Evolutionary conservation across 768 basidiomycete species (phyloP).

Genomic region (Kwoniella europaea): DNA sequence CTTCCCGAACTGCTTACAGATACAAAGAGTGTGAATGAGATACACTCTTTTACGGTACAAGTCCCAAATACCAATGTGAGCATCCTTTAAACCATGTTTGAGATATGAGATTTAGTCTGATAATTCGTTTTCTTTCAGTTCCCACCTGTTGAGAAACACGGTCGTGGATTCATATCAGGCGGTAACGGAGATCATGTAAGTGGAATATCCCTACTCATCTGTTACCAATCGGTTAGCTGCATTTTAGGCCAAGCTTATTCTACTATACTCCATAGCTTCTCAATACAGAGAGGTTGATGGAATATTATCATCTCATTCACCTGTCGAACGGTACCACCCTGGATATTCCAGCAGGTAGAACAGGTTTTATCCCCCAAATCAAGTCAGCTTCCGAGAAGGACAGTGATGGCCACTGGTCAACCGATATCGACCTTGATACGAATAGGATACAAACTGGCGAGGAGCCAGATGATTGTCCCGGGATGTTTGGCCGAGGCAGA

Average conservation of each 20-base stretch:
- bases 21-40: not conserved
- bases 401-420: not conserved
- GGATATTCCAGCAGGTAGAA: slow-evolving; percentile 34
- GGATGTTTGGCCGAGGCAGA: not conserved
- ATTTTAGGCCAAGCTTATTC: not conserved
- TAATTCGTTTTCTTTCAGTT: slow-evolving; percentile 18
- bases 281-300: slow-evolving; percentile 28
- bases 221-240: too few species aligned
- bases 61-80: slow-evolving; percentile 41
- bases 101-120: not conserved
- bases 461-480: not conserved
- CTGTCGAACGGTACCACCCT: slow-evolving; percentile 32
- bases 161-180: not conserved
- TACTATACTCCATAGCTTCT: slow-evolving; percentile 11
- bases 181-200: slow-evolving; percentile 23
- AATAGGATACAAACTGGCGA: not conserved
- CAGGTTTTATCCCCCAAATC: slow-evolving; percentile 24
- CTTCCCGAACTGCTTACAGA: not conserved
- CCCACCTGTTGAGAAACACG: slow-evolving; percentile 27
- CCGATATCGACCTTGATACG: not conserved
- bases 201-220: not conserved
- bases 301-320: slow-evolving; percentile 27
- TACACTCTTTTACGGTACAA: slow-evolving; percentile 31
- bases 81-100: not conserved
- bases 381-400: not conserved